phyloP scores from a whole-genome alignment of 164 flowering plant genomes.

The Sextonia rubra region DNA sequence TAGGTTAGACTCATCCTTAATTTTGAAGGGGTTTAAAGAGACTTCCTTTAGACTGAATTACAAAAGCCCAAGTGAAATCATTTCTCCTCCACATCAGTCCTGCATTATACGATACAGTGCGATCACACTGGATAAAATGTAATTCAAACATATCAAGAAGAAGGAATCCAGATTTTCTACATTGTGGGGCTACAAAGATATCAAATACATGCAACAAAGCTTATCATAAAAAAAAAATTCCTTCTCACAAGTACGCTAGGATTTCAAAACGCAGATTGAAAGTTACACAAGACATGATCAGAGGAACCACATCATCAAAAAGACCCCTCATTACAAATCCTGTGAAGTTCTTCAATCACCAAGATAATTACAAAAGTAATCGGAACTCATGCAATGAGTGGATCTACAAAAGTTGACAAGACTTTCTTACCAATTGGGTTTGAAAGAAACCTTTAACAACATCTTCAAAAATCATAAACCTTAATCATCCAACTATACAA shows the following conservation, averaged over 20 bases:
- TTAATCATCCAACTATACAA: no score
- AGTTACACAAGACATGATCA: neutral
- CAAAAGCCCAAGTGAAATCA: no score
- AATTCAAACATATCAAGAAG: no score
- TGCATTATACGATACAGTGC: neutral
- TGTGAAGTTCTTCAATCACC: neutral
- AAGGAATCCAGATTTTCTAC: neutral
- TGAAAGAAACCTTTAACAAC: no score
- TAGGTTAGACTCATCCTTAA: neutral
- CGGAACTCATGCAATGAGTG: neutral
- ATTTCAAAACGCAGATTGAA: neutral
- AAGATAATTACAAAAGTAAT: no score
- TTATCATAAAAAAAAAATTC: neutral
- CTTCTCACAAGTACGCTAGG: neutral
- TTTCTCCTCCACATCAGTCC: neutral
- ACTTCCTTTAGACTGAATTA: neutral
- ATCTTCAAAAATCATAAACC: no score
- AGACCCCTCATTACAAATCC: neutral
- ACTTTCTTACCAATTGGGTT: neutral
- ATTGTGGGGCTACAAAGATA: neutral
- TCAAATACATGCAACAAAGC: neutral
- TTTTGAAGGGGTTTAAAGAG: neutral
- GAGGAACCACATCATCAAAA: neutral
- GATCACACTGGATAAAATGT: neutral
- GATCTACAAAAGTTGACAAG: neutral